A percentile compares a stretch with the other conserved stretches of the same genome.
Conservation (phyloP, 306 rosid species). For the Inga leiocalycina region DNA sequence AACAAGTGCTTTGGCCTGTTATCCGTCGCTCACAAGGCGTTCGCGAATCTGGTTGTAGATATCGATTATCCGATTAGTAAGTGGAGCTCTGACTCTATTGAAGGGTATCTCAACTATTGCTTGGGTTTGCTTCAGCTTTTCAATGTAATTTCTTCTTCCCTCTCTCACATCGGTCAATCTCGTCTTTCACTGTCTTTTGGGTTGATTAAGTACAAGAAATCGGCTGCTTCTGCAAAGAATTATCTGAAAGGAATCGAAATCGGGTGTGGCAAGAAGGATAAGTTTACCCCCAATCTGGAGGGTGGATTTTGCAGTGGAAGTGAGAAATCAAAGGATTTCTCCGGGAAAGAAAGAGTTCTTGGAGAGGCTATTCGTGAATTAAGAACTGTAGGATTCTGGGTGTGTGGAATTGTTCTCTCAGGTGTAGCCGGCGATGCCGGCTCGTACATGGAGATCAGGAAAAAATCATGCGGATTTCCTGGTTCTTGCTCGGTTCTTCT, state of each 20-base stretch:
- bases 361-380: slow-evolving; percentile 53
- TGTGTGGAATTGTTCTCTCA: slow-evolving; percentile 61
- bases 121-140: slow-evolving; percentile 55
- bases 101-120: slow-evolving; percentile 56
- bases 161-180: slow-evolving; percentile 49
- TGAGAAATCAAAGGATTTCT: slow-evolving; percentile 25
- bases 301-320: slow-evolving; percentile 25
- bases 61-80: slow-evolving; percentile 58
- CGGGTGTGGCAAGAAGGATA: slow-evolving; percentile 1
- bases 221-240: slow-evolving; percentile 37
- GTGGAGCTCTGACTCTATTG: slow-evolving; percentile 64
- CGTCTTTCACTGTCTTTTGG: slow-evolving; percentile 55
- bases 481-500: background rate
- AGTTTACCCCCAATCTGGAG: slow-evolving; percentile 32
- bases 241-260: slow-evolving; percentile 48
- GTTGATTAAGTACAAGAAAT: slow-evolving; percentile 46
- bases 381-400: slow-evolving; percentile 53
- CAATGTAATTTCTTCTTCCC: slow-evolving; percentile 57
- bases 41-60: slow-evolving; percentile 63
- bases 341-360: slow-evolving; percentile 43
- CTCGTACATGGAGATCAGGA: slow-evolving; percentile 49
- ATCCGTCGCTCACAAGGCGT: slow-evolving; percentile 51
- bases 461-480: slow-evolving; percentile 34
- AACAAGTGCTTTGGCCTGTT: slow-evolving; percentile 49
- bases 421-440: slow-evolving; percentile 43